Percentiles rank a stretch among this genome's conserved stretches.
phyloP scores from a whole-genome alignment of 495 filamentous ascomycete species.

The Aspergillus olivimuriae region DNA sequence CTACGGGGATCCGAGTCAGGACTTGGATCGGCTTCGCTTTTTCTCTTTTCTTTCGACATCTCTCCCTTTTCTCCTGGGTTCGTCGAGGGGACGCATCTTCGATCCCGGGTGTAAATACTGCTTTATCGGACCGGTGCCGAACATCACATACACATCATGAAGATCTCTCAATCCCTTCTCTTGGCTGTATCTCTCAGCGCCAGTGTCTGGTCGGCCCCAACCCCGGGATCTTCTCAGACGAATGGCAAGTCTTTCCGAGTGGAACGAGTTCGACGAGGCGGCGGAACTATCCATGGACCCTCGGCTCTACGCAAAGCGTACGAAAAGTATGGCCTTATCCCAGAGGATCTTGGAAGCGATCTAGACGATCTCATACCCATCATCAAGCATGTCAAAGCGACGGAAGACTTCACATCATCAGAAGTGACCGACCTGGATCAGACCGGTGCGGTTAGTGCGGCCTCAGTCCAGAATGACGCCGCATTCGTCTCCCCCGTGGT shows the following conservation, averaged over 20 bases:
- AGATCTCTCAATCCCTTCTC: slow-evolving; percentile 23
- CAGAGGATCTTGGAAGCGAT: slow-evolving; percentile 21
- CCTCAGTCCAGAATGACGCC: slow-evolving; percentile 53
- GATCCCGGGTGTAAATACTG: neutral
- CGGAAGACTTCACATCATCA: slow-evolving; percentile 12
- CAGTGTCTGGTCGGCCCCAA: slow-evolving; percentile 32
- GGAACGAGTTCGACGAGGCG: slow-evolving; percentile 47
- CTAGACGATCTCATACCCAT: slow-evolving; percentile 32
- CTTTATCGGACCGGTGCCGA: neutral
- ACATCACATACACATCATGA: slow-evolving; percentile 19
- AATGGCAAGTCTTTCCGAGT: slow-evolving; percentile 51
- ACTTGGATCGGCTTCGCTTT: slow-evolving; percentile 9
- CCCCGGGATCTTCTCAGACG: slow-evolving; percentile 13
- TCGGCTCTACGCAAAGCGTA: slow-evolving; percentile 55
- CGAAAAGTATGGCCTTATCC: slow-evolving; percentile 52
- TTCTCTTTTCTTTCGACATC: slow-evolving; percentile 1
- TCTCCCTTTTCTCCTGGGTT: neutral
- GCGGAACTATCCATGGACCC: slow-evolving; percentile 48
- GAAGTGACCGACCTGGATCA: slow-evolving; percentile 29
- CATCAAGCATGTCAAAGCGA: slow-evolving; percentile 14
- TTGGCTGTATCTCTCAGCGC: slow-evolving; percentile 29
- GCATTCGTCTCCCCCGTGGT: slow-evolving; percentile 66
- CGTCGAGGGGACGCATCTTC: neutral
- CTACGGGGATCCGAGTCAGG: slow-evolving; percentile 15
- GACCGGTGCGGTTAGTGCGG: slow-evolving; percentile 53